phyloP scores from a whole-genome alignment of 2,329 filamentous ascomycete genomes.

The Amylocarpus encephaloides region DNA sequence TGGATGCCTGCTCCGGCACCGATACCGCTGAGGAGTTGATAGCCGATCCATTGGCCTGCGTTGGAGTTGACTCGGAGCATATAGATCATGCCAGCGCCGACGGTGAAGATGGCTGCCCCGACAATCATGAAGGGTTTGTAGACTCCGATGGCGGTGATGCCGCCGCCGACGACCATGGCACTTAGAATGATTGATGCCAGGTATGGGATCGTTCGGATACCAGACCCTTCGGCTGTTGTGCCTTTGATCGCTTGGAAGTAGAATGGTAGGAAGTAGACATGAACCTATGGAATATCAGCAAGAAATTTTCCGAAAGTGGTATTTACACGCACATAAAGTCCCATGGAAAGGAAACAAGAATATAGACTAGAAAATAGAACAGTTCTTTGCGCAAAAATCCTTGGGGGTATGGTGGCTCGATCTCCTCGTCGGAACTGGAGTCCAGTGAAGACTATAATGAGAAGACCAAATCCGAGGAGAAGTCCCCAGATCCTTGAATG shows the following conservation, averaged over 20 bases:
- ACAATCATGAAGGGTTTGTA: slow-evolving; percentile 42
- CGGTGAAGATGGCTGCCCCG: slow-evolving; percentile 38
- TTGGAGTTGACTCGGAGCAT: slow-evolving; percentile 37
- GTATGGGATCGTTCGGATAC: slow-evolving; percentile 38
- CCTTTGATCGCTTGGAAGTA: slow-evolving; percentile 46
- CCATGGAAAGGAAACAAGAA: slow-evolving; percentile 33
- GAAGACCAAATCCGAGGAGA: slow-evolving; percentile 34
- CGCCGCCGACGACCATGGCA: slow-evolving; percentile 35
- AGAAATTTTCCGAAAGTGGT: slow-evolving; percentile 32
- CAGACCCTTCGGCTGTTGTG: slow-evolving; percentile 34
- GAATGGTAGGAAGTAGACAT: slow-evolving; percentile 45
- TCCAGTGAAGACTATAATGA: slow-evolving; percentile 34
- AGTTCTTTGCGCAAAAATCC: slow-evolving; percentile 37
- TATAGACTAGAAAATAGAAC: slow-evolving; percentile 32
- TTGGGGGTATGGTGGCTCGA: slow-evolving; percentile 44
- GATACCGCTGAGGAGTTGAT: slow-evolving; percentile 44
- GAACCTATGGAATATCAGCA: slow-evolving; percentile 36
- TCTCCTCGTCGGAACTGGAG: slow-evolving; percentile 40
- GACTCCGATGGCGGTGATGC: slow-evolving; percentile 36
- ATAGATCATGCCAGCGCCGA: slow-evolving; percentile 40
- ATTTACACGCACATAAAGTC: slow-evolving; percentile 21
- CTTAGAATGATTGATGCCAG: slow-evolving; percentile 39
- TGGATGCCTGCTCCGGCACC: slow-evolving; percentile 40
- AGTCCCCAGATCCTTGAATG: slow-evolving; percentile 39
- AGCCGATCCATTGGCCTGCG: slow-evolving; percentile 45